Evolutionary conservation across 1,284 basidiomycete species (phyloP).

Genomic region (Mycosarcoma mackinlayi): DNA sequence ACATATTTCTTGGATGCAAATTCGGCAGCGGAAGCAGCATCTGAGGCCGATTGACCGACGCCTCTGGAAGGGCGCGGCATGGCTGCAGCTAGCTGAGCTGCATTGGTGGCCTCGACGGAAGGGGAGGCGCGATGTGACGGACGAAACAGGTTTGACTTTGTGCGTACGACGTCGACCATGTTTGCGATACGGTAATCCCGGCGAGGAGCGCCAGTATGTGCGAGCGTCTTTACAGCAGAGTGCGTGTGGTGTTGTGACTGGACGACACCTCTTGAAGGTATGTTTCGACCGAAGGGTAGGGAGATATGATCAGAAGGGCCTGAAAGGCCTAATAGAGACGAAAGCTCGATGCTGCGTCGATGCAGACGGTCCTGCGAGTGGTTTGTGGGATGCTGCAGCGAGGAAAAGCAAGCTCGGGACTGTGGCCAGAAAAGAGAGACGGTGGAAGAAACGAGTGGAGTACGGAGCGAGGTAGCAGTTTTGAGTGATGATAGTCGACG

Average conservation of each 20-base stretch:
- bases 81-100: conserved; percentile 48
- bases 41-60: conserved; percentile 58
- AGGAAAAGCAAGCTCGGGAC: too few species aligned
- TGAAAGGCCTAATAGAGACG: too few species aligned
- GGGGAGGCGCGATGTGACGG: conserved; percentile 43
- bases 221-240: too few species aligned
- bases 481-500: background rate
- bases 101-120: conserved; percentile 38
- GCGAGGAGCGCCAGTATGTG: too few species aligned
- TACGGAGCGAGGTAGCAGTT: background rate
- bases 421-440: too few species aligned
- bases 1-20: conserved; percentile 98
- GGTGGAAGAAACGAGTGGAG: conserved; percentile 1
- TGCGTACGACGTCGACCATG: conserved; percentile 55
- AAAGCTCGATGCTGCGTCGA: too few species aligned
- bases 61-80: conserved; percentile 43
- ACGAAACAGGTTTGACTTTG: conserved; percentile 49
- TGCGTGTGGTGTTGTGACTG: too few species aligned
- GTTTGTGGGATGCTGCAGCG: too few species aligned
- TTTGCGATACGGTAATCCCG: background rate
- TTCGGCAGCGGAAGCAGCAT: conserved; percentile 76
- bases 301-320: too few species aligned
- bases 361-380: too few species aligned
- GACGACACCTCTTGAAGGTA: too few species aligned
- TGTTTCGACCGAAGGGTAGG: too few species aligned